phyloP scores from a whole-genome alignment of 2,329 filamentous ascomycete species.

The Chaetomiaceae sp. region DNA sequence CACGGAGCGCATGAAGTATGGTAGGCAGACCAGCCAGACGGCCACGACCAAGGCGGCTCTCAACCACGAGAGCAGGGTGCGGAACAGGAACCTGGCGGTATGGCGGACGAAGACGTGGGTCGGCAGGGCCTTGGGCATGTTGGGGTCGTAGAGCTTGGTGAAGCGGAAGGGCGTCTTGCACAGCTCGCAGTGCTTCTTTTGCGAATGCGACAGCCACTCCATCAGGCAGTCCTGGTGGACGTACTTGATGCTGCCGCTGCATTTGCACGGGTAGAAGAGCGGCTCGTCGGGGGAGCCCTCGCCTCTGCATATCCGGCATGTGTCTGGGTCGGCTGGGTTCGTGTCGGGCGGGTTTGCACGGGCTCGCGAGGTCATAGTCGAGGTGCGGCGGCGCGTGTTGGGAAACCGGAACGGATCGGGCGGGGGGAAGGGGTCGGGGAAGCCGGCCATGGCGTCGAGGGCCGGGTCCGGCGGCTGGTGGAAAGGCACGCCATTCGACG shows the following conservation, averaged over 20 bases:
- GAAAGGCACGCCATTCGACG: conserved; percentile 19
- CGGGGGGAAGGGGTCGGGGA: conserved; percentile 26
- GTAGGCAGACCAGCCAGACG: conserved; percentile 86
- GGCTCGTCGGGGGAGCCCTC: conserved; percentile 80
- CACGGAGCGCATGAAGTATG: conserved; percentile 83
- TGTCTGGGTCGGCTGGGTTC: conserved; percentile 57
- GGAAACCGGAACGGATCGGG: conserved; percentile 27
- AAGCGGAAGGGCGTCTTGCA: conserved; percentile 98
- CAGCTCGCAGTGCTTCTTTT: conserved; percentile 99
- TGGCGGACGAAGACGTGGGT: conserved; percentile 75
- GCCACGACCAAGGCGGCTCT: conserved; percentile 72
- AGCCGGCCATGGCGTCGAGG: conserved; percentile 24
- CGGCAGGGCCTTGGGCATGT: conserved; percentile 85
- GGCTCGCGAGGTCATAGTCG: conserved; percentile 36
- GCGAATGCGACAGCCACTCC: conserved; percentile 97
- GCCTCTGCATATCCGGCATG: conserved; percentile 94
- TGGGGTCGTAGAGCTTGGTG: conserved; percentile 91
- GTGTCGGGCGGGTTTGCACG: conserved; percentile 5
- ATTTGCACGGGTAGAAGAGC: conserved; percentile 97
- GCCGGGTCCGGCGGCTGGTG: conserved; percentile 10
- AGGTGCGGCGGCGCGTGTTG: conserved; percentile 28
- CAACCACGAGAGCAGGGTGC: conserved; percentile 71
- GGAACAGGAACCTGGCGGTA: conserved; percentile 66
- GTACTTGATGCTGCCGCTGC: conserved; percentile 96
- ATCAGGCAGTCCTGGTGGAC: conserved; percentile 98